Base-by-base conservation (phyloP, 1,139 yeast genomes). In the Yamadazyma epiphylla region DNA sequence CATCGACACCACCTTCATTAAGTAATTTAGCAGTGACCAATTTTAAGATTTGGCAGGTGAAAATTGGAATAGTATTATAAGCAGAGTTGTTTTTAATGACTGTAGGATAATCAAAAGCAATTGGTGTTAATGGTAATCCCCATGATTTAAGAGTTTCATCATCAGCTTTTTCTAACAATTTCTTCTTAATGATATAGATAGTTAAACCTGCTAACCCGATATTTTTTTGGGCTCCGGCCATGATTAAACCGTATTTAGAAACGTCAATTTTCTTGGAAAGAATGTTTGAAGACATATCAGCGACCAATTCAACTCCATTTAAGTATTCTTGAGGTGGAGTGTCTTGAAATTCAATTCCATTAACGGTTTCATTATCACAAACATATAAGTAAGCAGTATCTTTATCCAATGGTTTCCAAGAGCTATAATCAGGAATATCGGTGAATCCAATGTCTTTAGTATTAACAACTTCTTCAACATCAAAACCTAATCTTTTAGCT, bases 171-270 rank as follows among this genome's bases (percentile, higher is more conserved):
- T 79, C 81, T 33, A 91, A 63, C 31, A 91, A 70, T 4, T 79
- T 54, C 56, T 89, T 89, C 60, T 85, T 85, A 55, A 89, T 80
- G 46, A 91, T 89, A 57, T 88, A 89, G 41, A 91, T 72, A 12
- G 97, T 83, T 44, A 91, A 75, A 25, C 98, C 98, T 5, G 98
- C 97, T 53, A 91, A 68, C 33, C 98, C 98, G 51, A 91, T 87
- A 55, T 91, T 91, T 63, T 91, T 91, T 61, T 91, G 98, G 13
- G 97, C 98, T 37, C 98, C 98, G n/a, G 94, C 94, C 77, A 64
- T 62, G 38, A 91, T 80, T 26, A 88, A 65, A 31, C 96, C 97
- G 51, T 77, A 89, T 56, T 84, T 80, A 35, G 86, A 68, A 27
- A 91, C 82, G 49, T 91, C 96, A 27, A 91, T 56, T 44, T 74